Percentiles rank a stretch among this genome's conserved stretches.
phyloP scores from a whole-genome alignment of 2,329 filamentous ascomycete genomes.

The Fusarium sacchari region DNA sequence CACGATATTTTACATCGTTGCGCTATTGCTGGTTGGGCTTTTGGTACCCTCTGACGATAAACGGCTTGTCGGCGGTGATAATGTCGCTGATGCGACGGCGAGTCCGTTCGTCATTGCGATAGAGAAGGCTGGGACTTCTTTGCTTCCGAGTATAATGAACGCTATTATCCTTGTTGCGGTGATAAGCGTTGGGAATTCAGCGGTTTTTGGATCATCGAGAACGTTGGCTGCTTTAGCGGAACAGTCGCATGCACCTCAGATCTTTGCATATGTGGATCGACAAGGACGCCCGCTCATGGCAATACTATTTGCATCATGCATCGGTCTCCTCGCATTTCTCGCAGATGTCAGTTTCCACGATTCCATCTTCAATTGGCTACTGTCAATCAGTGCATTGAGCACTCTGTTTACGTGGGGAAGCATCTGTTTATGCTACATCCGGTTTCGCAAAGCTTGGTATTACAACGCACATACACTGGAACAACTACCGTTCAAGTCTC shows the following conservation, averaged over 20 bases:
- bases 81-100: slow-evolving; percentile 72
- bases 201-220: slow-evolving; percentile 89
- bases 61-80: slow-evolving; percentile 67
- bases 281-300: slow-evolving; percentile 83
- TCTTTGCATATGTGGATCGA: slow-evolving; percentile 84
- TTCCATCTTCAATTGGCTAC: slow-evolving; percentile 81
- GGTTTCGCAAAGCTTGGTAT: slow-evolving; percentile 84
- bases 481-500: slow-evolving; percentile 83
- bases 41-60: slow-evolving; percentile 79
- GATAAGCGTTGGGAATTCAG: slow-evolving; percentile 89
- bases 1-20: slow-evolving; percentile 88
- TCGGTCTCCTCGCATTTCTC: slow-evolving; percentile 83
- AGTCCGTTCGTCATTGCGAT: slow-evolving; percentile 96
- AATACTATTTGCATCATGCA: slow-evolving; percentile 71
- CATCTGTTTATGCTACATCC: slow-evolving; percentile 89
- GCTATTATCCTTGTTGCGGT: slow-evolving; percentile 92
- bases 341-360: slow-evolving; percentile 69
- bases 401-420: slow-evolving; percentile 83
- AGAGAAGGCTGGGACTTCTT: slow-evolving; percentile 80
- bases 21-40: slow-evolving; percentile 81
- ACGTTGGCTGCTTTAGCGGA: slow-evolving; percentile 90
- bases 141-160: slow-evolving; percentile 90
- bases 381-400: slow-evolving; percentile 76
- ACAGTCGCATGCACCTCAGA: slow-evolving; percentile 81
- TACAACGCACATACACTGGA: slow-evolving; percentile 72